phyloP scores from a whole-genome alignment of 306 rosid species.

The Quillaja saponaria region DNA sequence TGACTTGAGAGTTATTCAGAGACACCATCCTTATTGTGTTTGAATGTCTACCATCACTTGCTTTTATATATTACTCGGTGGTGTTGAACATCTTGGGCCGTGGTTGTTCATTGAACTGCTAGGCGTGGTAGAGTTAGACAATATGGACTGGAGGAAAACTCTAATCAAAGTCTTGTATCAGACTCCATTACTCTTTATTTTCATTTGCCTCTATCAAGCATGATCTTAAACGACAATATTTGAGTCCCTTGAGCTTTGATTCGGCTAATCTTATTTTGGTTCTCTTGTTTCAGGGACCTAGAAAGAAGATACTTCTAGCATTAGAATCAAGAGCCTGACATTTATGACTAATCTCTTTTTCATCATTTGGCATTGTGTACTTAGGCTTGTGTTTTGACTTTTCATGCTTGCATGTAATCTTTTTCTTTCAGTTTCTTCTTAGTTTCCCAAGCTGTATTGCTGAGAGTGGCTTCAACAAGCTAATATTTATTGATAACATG shows the following conservation, averaged over 20 bases:
- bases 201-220: background rate
- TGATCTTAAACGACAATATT: background rate
- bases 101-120: background rate
- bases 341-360: slow-evolving; percentile 12
- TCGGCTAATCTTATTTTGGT: slow-evolving; percentile 25
- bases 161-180: background rate
- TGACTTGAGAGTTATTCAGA: too few relatives aligned
- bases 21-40: too few relatives aligned
- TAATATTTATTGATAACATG: slow-evolving; percentile 15
- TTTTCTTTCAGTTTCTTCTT: background rate
- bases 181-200: background rate
- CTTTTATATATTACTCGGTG: too few relatives aligned
- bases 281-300: slow-evolving; percentile 80
- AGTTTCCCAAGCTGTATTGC: slow-evolving; percentile 15
- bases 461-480: slow-evolving; percentile 32
- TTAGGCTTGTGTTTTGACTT: slow-evolving; percentile 24
- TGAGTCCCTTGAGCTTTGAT: background rate
- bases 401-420: slow-evolving; percentile 24
- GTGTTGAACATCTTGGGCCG: slow-evolving; percentile 49
- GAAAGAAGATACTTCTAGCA: slow-evolving; percentile 93
- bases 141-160: background rate
- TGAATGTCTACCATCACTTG: too few relatives aligned
- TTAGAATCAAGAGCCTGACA: slow-evolving; percentile 76
- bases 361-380: slow-evolving; percentile 21
- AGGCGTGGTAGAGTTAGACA: background rate